A percentile compares a stretch with the other conserved stretches of the same genome.
Conservation (phyloP, 768 basidiomycete species). For the Tephrocybe sp. region DNA sequence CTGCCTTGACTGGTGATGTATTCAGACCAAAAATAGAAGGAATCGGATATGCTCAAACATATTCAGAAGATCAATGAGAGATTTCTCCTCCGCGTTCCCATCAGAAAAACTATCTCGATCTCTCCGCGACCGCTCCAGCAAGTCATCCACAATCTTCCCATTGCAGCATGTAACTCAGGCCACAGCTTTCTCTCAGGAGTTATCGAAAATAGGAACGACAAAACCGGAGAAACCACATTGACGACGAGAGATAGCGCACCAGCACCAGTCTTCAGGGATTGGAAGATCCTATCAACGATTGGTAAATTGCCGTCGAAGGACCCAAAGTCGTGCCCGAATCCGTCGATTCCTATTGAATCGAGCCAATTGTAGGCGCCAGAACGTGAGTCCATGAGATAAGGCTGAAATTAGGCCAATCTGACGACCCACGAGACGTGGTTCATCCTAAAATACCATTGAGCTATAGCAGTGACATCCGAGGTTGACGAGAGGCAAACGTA, state of each 20-base stretch:
- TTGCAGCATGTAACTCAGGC: conserved; percentile 27
- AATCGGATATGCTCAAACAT: background rate
- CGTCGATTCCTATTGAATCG: conserved; percentile 56
- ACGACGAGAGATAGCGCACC: conserved; percentile 21
- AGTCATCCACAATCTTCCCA: conserved; percentile 36
- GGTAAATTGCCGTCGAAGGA: conserved; percentile 46
- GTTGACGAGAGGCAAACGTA: conserved; percentile 9
- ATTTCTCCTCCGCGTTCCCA: conserved; percentile 31
- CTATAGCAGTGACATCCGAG: too few relatives aligned
- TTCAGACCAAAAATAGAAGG: background rate
- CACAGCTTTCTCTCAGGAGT: conserved; percentile 29
- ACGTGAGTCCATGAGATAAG: too few relatives aligned
- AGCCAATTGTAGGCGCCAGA: too few relatives aligned
- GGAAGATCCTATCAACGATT: conserved; percentile 38
- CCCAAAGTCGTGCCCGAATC: conserved; percentile 57
- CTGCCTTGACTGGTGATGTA: conserved; percentile 31
- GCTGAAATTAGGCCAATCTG: too few relatives aligned
- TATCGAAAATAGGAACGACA: conserved; percentile 32
- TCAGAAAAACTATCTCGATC: conserved; percentile 24
- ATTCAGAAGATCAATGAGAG: conserved; percentile 20
- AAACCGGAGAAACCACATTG: conserved; percentile 31
- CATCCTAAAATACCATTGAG: conserved; percentile 28
- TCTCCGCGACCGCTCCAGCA: conserved; percentile 33
- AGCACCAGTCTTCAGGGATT: conserved; percentile 28
- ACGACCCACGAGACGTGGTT: conserved; percentile 38